phyloP scores from a whole-genome alignment of 176 grass and related monocot genomes.

The Echinochloa phyllopogon region DNA sequence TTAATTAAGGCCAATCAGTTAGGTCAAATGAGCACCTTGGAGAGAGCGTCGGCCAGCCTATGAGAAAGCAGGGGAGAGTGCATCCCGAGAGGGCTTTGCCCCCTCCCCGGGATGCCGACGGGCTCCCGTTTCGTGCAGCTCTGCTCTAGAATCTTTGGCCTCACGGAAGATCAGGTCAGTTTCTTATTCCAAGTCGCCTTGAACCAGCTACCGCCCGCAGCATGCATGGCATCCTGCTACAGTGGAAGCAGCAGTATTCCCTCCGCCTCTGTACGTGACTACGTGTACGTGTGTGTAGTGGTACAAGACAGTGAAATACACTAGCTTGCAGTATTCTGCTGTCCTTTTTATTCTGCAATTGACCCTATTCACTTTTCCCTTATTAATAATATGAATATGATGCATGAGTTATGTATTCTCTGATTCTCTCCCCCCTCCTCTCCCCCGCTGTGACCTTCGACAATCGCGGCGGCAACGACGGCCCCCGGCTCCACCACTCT shows the following conservation, averaged over 20 bases:
- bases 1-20: neutral
- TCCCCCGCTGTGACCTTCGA: no score
- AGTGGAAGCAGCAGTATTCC: neutral
- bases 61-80: neutral
- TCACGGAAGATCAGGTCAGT: constrained; percentile 21
- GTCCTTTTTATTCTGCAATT: no score
- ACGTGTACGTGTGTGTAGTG: neutral
- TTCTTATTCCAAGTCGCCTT: constrained; percentile 42
- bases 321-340: neutral
- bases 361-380: no score
- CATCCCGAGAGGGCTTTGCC: constrained; percentile 15
- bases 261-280: neutral
- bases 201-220: neutral
- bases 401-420: no score
- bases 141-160: constrained; percentile 19
- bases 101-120: constrained; percentile 5
- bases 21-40: constrained; percentile 42
- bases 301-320: neutral
- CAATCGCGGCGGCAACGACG: no score
- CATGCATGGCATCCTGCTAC: neutral
- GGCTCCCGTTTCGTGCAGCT: neutral
- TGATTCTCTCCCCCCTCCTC: no score
- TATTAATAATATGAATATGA: no score
- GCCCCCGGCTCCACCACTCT: no score
- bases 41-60: constrained; percentile 14